These are phyloP conservation scores for Colletotrichum simmondsii DNA, from an alignment of 2,329 filamentous ascomycete species.

Conservation along the genomic window DNA sequence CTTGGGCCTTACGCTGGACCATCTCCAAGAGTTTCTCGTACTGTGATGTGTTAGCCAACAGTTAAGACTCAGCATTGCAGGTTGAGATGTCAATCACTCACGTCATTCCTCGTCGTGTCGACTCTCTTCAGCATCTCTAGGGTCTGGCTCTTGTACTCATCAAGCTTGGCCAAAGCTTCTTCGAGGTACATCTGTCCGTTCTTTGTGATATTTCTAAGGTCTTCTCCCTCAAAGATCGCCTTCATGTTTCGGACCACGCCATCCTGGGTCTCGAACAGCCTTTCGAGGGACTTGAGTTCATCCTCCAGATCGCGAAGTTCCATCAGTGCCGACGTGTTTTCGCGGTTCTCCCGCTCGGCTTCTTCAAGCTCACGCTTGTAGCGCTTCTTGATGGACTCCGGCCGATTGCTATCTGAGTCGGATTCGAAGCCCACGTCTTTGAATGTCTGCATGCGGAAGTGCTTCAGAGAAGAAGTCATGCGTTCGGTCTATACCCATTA, in stretches of 20 bases:
- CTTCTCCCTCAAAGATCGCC: not conserved
- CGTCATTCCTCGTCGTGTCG: slow-evolving; percentile 66
- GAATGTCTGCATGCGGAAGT: slow-evolving; percentile 69
- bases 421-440: slow-evolving; percentile 46
- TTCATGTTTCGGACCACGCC: slow-evolving; percentile 51
- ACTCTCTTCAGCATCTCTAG: slow-evolving; percentile 69
- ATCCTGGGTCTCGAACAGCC: slow-evolving; percentile 68
- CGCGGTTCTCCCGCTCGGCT: slow-evolving; percentile 67
- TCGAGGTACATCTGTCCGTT: slow-evolving; percentile 54
- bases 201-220: not conserved
- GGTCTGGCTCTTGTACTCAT: slow-evolving; percentile 65
- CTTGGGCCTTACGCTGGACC: slow-evolving; percentile 74
- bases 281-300: slow-evolving; percentile 67
- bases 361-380: slow-evolving; percentile 47
- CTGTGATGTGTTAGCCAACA: not conserved
- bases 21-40: slow-evolving; percentile 75
- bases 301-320: slow-evolving; percentile 74
- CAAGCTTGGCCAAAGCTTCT: slow-evolving; percentile 62
- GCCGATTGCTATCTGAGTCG: slow-evolving; percentile 50
- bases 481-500: slow-evolving; percentile 62
- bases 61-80: not conserved
- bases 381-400: slow-evolving; percentile 55
- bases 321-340: slow-evolving; percentile 70
- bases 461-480: slow-evolving; percentile 71
- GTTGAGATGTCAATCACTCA: not conserved